Conservation (phyloP, 108 stramenopile species). For the Discostella stelligeroides region DNA sequence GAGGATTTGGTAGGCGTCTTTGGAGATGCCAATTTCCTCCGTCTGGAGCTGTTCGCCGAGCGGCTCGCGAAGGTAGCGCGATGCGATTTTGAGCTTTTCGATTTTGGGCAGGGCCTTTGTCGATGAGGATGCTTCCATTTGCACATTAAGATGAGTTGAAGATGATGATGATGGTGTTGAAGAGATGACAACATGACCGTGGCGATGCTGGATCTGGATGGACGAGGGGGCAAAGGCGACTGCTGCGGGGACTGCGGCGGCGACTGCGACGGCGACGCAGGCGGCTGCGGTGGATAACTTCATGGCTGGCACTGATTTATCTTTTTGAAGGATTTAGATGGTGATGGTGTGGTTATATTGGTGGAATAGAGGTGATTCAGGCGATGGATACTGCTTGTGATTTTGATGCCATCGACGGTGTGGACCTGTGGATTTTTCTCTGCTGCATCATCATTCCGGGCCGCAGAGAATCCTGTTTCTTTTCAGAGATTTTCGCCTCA, state of each 20-base stretch:
- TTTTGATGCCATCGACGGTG: not conserved
- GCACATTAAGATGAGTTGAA: slow-evolving; percentile 55
- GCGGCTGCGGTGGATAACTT: slow-evolving; percentile 29
- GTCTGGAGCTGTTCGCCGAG: slow-evolving; percentile 73
- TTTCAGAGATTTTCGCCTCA: too few relatives aligned
- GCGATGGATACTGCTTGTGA: not conserved
- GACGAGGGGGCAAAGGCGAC: slow-evolving; percentile 23
- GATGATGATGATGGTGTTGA: too few relatives aligned
- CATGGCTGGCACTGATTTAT: slow-evolving; percentile 7
- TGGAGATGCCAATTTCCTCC: slow-evolving; percentile 80
- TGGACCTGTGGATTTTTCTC: not conserved
- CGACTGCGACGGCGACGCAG: slow-evolving; percentile 10
- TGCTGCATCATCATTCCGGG: too few relatives aligned
- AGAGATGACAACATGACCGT: too few relatives aligned
- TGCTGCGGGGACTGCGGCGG: slow-evolving; percentile 6
- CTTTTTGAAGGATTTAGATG: slow-evolving; percentile 11
- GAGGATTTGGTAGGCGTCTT: slow-evolving; percentile 91
- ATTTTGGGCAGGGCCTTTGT: slow-evolving; percentile 79
- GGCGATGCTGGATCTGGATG: slow-evolving; percentile 11
- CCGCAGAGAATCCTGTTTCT: too few relatives aligned
- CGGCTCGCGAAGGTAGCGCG: slow-evolving; percentile 70
- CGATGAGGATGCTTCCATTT: slow-evolving; percentile 74
- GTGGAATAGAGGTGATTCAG: too few relatives aligned
- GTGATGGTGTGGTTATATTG: too few relatives aligned
- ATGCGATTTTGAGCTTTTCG: slow-evolving; percentile 73